Percentiles rank a stretch among this genome's conserved stretches.
Conservation (phyloP, 345 rosid genomes). For the Psidium guajava region DNA sequence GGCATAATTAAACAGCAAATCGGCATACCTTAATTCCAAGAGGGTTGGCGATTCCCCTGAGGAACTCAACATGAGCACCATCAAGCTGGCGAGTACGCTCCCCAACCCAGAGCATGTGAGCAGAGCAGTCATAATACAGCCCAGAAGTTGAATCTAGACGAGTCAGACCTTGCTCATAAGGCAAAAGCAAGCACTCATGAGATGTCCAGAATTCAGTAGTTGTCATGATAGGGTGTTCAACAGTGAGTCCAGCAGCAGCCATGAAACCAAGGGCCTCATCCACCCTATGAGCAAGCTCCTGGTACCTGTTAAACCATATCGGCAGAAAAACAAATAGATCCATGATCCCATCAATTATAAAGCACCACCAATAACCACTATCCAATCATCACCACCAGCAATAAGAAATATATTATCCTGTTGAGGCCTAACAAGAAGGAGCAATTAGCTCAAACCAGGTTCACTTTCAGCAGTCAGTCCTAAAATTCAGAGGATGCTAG, state of each 20-base stretch:
- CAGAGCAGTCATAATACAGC: slow-evolving; percentile 47
- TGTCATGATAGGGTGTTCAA: slow-evolving; percentile 48
- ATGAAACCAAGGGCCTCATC: slow-evolving; percentile 65
- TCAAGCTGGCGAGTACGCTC: slow-evolving; percentile 55
- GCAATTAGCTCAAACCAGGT: neutral
- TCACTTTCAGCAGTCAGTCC: neutral
- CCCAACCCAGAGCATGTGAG: slow-evolving; percentile 61
- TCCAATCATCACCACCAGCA: neutral
- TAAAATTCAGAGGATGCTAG: neutral
- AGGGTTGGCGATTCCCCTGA: slow-evolving; percentile 53
- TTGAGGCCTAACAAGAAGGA: neutral
- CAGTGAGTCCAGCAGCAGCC: slow-evolving; percentile 50
- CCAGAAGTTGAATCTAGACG: slow-evolving; percentile 53
- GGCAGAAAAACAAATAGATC: neutral
- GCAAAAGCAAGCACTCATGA: slow-evolving; percentile 53
- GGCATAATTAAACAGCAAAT: neutral
- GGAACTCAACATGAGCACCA: slow-evolving; percentile 56
- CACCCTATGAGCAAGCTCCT: slow-evolving; percentile 40
- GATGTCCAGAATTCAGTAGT: slow-evolving; percentile 64
- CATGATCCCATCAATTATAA: neutral
- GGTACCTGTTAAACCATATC: slow-evolving; percentile 22
- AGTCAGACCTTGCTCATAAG: slow-evolving; percentile 52
- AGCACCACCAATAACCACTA: neutral
- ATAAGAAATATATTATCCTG: neutral
- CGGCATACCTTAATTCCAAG: slow-evolving; percentile 38